Percentiles rank a stretch among this genome's conserved stretches.
Conservation (phyloP, 495 filamentous ascomycete species). For the Acidiella bohemica region DNA sequence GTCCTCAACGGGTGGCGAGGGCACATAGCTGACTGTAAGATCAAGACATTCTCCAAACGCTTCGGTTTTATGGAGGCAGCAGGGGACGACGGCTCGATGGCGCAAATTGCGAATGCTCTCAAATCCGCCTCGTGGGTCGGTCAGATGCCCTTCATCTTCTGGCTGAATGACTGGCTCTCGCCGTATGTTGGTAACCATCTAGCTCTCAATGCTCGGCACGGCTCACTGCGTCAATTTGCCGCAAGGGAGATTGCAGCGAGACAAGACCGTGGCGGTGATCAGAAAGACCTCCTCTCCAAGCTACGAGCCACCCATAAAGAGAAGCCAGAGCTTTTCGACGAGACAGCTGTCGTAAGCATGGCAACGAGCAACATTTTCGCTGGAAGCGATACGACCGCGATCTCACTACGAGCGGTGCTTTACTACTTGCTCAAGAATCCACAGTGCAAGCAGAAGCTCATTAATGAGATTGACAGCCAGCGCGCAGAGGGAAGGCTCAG, state of each 20-base stretch:
- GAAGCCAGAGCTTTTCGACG: conserved; percentile 22
- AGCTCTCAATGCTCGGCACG: conserved; percentile 24
- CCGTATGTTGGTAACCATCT: conserved; percentile 26
- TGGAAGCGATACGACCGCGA: conserved; percentile 26
- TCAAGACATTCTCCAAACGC: conserved; percentile 24
- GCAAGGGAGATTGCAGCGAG: conserved; percentile 17
- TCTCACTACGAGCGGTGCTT: conserved; percentile 22
- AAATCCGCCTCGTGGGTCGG: conserved; percentile 25
- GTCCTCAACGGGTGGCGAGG: no score
- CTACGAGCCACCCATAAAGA: conserved; percentile 19
- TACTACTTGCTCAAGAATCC: conserved; percentile 27
- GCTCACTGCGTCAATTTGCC: conserved; percentile 24
- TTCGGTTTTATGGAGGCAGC: conserved; percentile 27
- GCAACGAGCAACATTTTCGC: conserved; percentile 23
- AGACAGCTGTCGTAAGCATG: conserved; percentile 21
- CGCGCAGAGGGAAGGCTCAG: conserved; percentile 12
- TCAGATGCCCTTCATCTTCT: conserved; percentile 25
- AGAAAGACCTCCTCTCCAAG: conserved; percentile 23
- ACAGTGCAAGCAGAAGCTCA: conserved; percentile 15
- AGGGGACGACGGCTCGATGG: conserved; percentile 24
- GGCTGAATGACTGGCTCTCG: conserved; percentile 22
- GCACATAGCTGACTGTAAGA: no score
- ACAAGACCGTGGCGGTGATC: conserved; percentile 20
- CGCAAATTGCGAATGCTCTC: conserved; percentile 19
- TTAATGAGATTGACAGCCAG: conserved; percentile 19